These are phyloP conservation scores for Blumeria hordei DNA, from an alignment of 2,329 filamentous ascomycete species.

Conservation along the genomic window DNA sequence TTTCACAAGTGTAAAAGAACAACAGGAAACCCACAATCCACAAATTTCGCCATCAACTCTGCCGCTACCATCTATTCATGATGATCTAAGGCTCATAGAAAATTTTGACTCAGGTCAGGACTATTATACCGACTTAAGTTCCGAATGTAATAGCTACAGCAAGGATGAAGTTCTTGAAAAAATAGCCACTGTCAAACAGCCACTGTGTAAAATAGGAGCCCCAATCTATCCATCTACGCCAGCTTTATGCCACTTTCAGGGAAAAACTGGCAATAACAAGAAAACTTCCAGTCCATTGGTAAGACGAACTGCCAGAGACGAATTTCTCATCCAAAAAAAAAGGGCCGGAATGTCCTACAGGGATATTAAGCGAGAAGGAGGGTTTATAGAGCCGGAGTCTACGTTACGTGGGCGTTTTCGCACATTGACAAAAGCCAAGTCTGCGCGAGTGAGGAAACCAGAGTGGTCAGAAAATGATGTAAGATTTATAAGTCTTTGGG, in stretches of 20 bases:
- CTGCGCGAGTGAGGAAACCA: slow-evolving; percentile 38
- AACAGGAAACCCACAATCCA: no score
- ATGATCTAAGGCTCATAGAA: background rate
- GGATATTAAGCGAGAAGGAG: slow-evolving; percentile 30
- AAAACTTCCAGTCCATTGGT: no score
- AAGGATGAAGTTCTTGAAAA: background rate
- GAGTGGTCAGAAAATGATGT: slow-evolving; percentile 40
- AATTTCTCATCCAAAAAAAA: slow-evolving; percentile 29
- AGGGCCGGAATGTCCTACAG: slow-evolving; percentile 35
- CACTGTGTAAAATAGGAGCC: no score
- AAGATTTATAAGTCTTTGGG: slow-evolving; percentile 17
- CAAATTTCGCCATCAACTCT: background rate
- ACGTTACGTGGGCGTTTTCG: slow-evolving; percentile 46
- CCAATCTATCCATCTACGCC: no score
- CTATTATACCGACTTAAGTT: background rate
- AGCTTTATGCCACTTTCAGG: no score
- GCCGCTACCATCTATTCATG: background rate
- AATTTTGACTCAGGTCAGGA: background rate
- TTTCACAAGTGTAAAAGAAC: background rate
- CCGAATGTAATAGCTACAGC: background rate
- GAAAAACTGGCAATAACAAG: no score
- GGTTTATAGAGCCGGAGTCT: slow-evolving; percentile 40
- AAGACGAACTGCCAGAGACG: slow-evolving; percentile 18
- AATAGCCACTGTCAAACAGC: no score
- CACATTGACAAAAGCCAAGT: slow-evolving; percentile 36